Base-by-base conservation (phyloP, 2,329 filamentous ascomycete genomes). In the Talaromyces sp. region DNA sequence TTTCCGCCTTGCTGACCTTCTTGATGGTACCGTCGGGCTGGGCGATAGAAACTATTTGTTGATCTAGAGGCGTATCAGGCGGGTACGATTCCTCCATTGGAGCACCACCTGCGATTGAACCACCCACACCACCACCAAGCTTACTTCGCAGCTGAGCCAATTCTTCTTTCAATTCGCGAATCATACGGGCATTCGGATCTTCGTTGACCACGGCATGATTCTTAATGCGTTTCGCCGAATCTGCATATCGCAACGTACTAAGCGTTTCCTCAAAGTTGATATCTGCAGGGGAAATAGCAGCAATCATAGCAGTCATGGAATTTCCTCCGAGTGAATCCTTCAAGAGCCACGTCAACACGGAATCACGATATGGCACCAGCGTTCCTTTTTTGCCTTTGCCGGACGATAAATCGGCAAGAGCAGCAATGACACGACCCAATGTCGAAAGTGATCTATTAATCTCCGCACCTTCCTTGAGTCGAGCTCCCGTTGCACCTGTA, bases 301-400 rank as follows among this genome's bases (percentile, higher is more conserved):
- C 96, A 83, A 99, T 99, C 96, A 99, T 99, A 66, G 95, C 95
- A 27, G 95, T 99, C 91, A 98, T 94, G 77, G 94, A 98, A 83
- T 99, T 99, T 73, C 95, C 95, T 75, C 95, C 95, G 6, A 99
- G 81, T 3, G 94, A 98, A 77, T 99, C 96, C 75, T 99, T 99
- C 69, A 99, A 80, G 52, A 99, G 82, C 95, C 95, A 99, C 1
- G 95, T 99, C 70, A 99, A 81, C 59, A 99, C 88, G 74, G 92
- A 97, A 82, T 99, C 96, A 85, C 95, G 90, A 76, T 99, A 99
- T 0, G 95, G 96, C 0, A 99, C 95, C 78, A 96, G 88, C 13
- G 84, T 85, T 64, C 86, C 87, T 72, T 89, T 80, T 70, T 88
- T 96, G 75, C 90, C 89, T 80, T 92, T 94, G 19, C 90, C 90